These are phyloP conservation scores for Saturnispora quitensis DNA, from an alignment of 805 yeast species.

Conservation along the genomic window DNA sequence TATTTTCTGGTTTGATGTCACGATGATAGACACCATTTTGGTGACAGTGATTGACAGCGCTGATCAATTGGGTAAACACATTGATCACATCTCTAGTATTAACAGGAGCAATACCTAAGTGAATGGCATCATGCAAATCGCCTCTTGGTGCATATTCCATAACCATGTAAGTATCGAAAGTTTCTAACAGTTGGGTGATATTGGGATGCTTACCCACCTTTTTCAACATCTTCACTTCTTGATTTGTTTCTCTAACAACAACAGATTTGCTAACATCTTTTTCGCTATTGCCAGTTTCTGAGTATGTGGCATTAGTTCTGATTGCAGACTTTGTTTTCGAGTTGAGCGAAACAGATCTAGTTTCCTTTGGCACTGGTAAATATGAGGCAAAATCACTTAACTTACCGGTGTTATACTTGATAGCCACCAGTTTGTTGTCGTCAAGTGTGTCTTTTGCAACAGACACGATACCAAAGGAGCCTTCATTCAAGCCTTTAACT, in stretches of 20 bases:
- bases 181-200: conserved; percentile 38
- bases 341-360: conserved; percentile 12
- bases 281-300: conserved; percentile 9
- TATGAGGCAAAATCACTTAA: conserved; percentile 33
- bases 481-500: conserved; percentile 73
- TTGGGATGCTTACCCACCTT: conserved; percentile 49
- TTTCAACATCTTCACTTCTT: conserved; percentile 58
- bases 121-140: conserved; percentile 75
- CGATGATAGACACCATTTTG: conserved; percentile 41
- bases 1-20: conserved; percentile 51
- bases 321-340: conserved; percentile 12
- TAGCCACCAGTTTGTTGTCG: conserved; percentile 55
- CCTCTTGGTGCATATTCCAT: conserved; percentile 85
- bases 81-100: conserved; percentile 47
- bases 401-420: conserved; percentile 69
- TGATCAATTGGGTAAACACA: conserved; percentile 41
- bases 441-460: conserved; percentile 63
- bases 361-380: conserved; percentile 11
- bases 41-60: conserved; percentile 45
- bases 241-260: conserved; percentile 49
- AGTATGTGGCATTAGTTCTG: conserved; percentile 8
- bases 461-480: conserved; percentile 88
- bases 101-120: conserved; percentile 51
- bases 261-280: conserved; percentile 24
- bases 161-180: conserved; percentile 43